A percentile compares a stretch with the other conserved stretches of the same genome.
phyloP scores from a whole-genome alignment of 139 green algal species.

The Picochlorum sp. region DNA sequence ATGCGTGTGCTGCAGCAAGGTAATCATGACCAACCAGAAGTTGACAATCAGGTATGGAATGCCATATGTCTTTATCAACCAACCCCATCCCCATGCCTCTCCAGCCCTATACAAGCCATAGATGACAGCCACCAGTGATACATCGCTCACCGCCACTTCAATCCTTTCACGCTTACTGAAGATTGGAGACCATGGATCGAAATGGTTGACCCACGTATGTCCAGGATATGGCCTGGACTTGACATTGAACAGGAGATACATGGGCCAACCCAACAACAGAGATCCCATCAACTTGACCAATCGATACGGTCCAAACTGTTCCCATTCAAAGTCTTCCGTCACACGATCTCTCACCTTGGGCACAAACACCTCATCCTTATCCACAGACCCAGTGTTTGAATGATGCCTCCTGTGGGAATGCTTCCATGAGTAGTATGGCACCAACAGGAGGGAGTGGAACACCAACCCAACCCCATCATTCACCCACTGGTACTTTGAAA shows the following conservation, averaged over 20 bases:
- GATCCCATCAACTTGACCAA: slow-evolving; percentile 44
- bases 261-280: slow-evolving; percentile 68
- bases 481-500: slow-evolving; percentile 42
- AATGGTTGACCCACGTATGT: slow-evolving; percentile 67
- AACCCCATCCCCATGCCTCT: slow-evolving; percentile 44
- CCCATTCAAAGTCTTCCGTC: slow-evolving; percentile 4
- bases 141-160: slow-evolving; percentile 56
- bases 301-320: slow-evolving; percentile 21
- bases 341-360: slow-evolving; percentile 25
- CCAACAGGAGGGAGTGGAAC: slow-evolving; percentile 69
- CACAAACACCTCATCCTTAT: slow-evolving; percentile 85
- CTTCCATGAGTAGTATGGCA: slow-evolving; percentile 89
- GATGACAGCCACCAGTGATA: slow-evolving; percentile 41
- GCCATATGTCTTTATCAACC: slow-evolving; percentile 69
- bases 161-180: slow-evolving; percentile 73
- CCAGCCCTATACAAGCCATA: slow-evolving; percentile 36
- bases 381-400: slow-evolving; percentile 68
- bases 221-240: slow-evolving; percentile 49
- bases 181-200: slow-evolving; percentile 77
- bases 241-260: slow-evolving; percentile 74
- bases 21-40: slow-evolving; percentile 72
- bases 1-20: slow-evolving; percentile 84
- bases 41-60: slow-evolving; percentile 84
- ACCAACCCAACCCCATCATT: slow-evolving; percentile 76
- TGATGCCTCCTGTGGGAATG: slow-evolving; percentile 83